A percentile compares a stretch with the other conserved stretches of the same genome.
Evolutionary conservation across 2,329 filamentous ascomycete species (phyloP).

Genomic region (Grosmannia serpens): DNA sequence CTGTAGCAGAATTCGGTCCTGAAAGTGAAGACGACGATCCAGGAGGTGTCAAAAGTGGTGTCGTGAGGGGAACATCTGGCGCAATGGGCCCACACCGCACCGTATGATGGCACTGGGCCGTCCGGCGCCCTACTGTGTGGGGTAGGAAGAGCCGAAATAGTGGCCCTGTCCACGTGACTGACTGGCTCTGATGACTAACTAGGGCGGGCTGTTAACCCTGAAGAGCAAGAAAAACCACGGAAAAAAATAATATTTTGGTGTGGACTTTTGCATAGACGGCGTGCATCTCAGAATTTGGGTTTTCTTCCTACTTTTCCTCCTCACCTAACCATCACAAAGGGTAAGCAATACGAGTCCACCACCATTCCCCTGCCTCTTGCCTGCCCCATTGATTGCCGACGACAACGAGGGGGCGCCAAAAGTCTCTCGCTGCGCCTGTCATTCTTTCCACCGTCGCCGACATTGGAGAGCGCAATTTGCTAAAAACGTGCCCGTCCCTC

Average conservation of each 20-base stretch:
- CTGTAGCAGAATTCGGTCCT: not conserved
- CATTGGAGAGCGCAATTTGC: not conserved
- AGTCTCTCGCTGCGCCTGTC: not conserved
- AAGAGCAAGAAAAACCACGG: not conserved
- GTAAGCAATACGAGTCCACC: slow-evolving; percentile 7
- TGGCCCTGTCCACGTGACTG: not conserved
- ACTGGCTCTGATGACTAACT: not conserved
- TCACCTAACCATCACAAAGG: slow-evolving; percentile 8
- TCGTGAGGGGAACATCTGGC: not conserved
- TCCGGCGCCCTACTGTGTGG: not conserved
- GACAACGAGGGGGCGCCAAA: not conserved
- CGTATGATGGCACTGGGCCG: not conserved
- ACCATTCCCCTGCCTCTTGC: not conserved
- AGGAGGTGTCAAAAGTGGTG: not conserved
- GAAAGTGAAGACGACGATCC: not conserved
- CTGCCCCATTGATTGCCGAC: not conserved
- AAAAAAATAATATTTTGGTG: slow-evolving; percentile 10
- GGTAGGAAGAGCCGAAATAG: not conserved
- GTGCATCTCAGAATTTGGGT: slow-evolving; percentile 10
- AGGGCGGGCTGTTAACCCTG: slow-evolving; percentile 12
- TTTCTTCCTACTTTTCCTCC: slow-evolving; percentile 6
- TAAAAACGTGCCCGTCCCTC: not conserved
- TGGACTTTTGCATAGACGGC: slow-evolving; percentile 3
- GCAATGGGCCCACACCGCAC: not conserved
- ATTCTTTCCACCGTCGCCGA: not conserved